Evolutionary conservation across 306 rosid genomes (phyloP).

Genomic region (Cucumis hystrix): DNA sequence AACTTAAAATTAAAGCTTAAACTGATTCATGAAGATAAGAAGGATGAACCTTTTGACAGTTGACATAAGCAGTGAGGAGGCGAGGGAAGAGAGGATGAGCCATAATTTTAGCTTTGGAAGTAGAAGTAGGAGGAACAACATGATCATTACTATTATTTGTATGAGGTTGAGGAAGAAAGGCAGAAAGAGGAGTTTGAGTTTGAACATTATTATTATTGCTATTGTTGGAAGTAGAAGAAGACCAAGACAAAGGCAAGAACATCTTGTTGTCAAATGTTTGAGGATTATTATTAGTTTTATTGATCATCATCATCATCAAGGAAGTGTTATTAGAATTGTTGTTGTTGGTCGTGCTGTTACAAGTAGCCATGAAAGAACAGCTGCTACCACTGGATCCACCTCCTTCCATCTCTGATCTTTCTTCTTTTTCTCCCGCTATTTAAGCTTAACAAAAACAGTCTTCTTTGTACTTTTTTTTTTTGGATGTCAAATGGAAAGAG

Average conservation of each 20-base stretch:
- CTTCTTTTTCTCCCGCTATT: conserved; percentile 23
- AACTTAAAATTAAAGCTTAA: not conserved
- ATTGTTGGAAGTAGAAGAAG: not conserved
- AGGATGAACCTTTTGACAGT: conserved; percentile 20
- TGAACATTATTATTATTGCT: no score
- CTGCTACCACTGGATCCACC: not conserved
- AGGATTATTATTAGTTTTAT: not conserved
- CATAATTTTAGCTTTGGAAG: conserved; percentile 22
- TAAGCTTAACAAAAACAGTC: conserved; percentile 20
- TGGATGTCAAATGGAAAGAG: not conserved
- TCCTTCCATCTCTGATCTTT: not conserved
- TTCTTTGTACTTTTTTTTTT: not conserved
- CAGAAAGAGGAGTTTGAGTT: conserved; percentile 15
- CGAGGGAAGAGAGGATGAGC: conserved; percentile 30
- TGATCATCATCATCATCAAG: conserved; percentile 7
- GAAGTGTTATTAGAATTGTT: conserved; percentile 11
- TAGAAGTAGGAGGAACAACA: not conserved
- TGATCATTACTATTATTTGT: not conserved
- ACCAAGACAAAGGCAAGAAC: conserved; percentile 27
- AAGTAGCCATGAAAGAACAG: conserved; percentile 15
- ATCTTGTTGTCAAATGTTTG: conserved; percentile 8
- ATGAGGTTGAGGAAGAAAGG: conserved; percentile 7
- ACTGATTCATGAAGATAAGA: not conserved
- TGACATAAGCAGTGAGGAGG: conserved; percentile 16
- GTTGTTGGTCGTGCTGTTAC: conserved; percentile 1